A percentile compares a stretch with the other conserved stretches of the same genome.
Evolutionary conservation across 2,329 filamentous ascomycete genomes (phyloP).

Genomic region (Ceratocystis alfenasii): DNA sequence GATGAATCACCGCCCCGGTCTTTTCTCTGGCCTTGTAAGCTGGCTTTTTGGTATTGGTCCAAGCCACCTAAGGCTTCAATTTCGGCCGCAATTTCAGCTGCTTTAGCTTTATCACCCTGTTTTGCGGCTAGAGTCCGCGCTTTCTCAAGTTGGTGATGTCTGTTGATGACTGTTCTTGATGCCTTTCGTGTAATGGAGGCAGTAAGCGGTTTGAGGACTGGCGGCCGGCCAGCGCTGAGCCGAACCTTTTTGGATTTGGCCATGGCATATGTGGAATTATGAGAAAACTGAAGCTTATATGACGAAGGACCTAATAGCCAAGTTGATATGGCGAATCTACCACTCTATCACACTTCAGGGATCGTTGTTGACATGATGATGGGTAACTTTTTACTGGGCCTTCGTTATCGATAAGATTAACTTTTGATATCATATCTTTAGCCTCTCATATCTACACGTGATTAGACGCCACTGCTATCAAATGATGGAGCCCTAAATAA

Average conservation of each 20-base stretch:
- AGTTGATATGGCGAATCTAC: background rate
- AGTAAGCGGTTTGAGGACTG: slow-evolving; percentile 36
- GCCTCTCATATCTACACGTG: background rate
- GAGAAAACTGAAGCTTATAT: background rate
- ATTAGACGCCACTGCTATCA: background rate
- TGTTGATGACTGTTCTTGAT: slow-evolving; percentile 52
- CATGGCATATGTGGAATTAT: slow-evolving; percentile 25
- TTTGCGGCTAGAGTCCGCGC: slow-evolving; percentile 42
- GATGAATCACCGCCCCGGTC: slow-evolving; percentile 59
- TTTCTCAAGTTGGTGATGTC: slow-evolving; percentile 54
- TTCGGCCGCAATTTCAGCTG: slow-evolving; percentile 38
- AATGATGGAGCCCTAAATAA: slow-evolving; percentile 18
- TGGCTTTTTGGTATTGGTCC: slow-evolving; percentile 53
- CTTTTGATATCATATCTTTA: too few species aligned
- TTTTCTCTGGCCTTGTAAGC: slow-evolving; percentile 53
- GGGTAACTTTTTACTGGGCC: slow-evolving; percentile 19
- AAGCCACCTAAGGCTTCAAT: slow-evolving; percentile 49
- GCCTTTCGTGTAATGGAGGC: slow-evolving; percentile 48
- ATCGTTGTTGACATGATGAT: too few species aligned
- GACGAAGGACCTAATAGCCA: background rate
- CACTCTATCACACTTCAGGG: background rate
- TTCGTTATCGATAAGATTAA: slow-evolving; percentile 14
- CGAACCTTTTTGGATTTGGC: slow-evolving; percentile 27
- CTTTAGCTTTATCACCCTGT: slow-evolving; percentile 41
- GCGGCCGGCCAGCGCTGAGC: slow-evolving; percentile 38